Evolutionary conservation across 306 rosid genomes (phyloP).

Genomic region (Purshia tridentata): DNA sequence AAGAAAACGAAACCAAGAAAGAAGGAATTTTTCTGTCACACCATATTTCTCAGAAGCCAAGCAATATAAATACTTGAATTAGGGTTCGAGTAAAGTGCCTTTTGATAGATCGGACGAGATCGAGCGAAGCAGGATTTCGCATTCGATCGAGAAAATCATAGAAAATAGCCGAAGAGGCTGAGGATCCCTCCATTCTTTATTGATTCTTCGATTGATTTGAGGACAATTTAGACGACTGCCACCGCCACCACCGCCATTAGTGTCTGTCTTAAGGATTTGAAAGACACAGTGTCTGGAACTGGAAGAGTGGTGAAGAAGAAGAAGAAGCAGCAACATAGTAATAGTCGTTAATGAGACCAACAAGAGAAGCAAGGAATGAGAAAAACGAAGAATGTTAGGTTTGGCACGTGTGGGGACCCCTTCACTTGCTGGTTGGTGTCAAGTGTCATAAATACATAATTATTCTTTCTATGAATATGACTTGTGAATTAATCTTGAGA

Average conservation of each 20-base stretch:
- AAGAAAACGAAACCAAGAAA: no score
- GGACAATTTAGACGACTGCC: not conserved
- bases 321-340: constrained; percentile 6
- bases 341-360: not conserved
- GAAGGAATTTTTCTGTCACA: no score
- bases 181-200: constrained; percentile 40
- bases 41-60: not conserved
- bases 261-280: not conserved
- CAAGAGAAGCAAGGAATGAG: not conserved
- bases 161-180: constrained; percentile 39
- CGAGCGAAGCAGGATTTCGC: constrained; percentile 72
- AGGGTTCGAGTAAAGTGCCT: constrained; percentile 30
- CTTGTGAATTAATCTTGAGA: no score
- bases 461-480: no score
- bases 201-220: not conserved
- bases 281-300: not conserved
- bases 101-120: constrained; percentile 71
- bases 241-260: not conserved
- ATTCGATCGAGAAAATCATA: constrained; percentile 72
- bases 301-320: constrained; percentile 17
- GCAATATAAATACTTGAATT: not conserved
- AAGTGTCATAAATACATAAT: no score
- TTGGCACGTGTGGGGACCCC: constrained; percentile 13
- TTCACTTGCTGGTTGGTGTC: no score
- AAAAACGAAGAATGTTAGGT: constrained; percentile 21